Base-by-base conservation (phyloP, 345 rosid genomes). In the Syzygium oleosum region DNA sequence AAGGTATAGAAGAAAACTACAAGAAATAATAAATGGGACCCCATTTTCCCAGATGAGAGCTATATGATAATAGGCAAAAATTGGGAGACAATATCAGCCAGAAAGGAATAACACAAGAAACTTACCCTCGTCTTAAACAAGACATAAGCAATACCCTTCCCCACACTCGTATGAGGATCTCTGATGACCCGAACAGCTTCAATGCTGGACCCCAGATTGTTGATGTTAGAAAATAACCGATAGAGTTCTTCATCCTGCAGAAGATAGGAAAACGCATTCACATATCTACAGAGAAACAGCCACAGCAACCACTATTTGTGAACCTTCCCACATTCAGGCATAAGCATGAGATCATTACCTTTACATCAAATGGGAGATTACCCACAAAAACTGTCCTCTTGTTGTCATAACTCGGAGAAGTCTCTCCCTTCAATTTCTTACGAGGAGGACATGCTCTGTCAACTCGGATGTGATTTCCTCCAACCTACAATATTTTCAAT, bases 401-500 rank as follows among this genome's bases (percentile, higher is more conserved):
- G 90, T 90, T 89, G 90, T 98, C 99, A 88, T 98, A 98, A 84
- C 93, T 90, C 54, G 92, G 89, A 91, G 92, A 25, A 89, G 68
- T 89, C 38, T 90, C 96, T 84, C 94, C 97, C 91, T 93, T 98
- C 90, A 96, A 88, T 90, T 96, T 97, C 88, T 98, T 98, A 51
- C 97, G 95, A 87, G 99, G 99, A 5, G 99, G 99, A 89, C 98
- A 95, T 15, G 99, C 99, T 92, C 98, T 90, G 92, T 98, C 99
- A 73, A 98, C 98, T 51, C 99, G 99, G 73, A 98, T 89, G 85
- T 98, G 99, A 88, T 98, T 94, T 86, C 98, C 98, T 86, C 90
- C 97, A 90, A 97, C 92, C 99, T 98, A 79, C 34, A 88, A 59
- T 27, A 58, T 88, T 43, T 68, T 38, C 83, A 19, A 38, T 38